Evolutionary conservation across 2,329 filamentous ascomycete genomes (phyloP).

Genomic region (Amphichorda felina): DNA sequence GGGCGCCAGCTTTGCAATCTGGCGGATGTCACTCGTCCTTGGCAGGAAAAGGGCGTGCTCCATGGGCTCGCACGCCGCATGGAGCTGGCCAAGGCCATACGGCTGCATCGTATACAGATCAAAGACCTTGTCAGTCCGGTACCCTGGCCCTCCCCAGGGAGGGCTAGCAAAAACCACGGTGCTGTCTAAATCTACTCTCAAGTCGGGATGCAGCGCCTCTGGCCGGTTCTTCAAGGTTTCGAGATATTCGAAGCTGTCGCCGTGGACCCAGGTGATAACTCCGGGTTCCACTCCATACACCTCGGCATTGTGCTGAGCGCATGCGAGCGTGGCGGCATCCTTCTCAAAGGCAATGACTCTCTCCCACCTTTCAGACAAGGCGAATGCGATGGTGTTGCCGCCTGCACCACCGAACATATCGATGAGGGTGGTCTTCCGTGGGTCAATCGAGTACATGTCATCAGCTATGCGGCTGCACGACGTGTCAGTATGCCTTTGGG

Average conservation of each 20-base stretch:
- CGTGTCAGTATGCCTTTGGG: slow-evolving; percentile 8
- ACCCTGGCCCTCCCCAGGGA: slow-evolving; percentile 48
- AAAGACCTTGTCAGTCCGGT: slow-evolving; percentile 56
- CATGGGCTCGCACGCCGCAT: slow-evolving; percentile 46
- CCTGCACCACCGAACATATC: slow-evolving; percentile 89
- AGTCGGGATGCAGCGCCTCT: slow-evolving; percentile 20
- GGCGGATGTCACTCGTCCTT: slow-evolving; percentile 69
- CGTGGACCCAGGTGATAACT: slow-evolving; percentile 73
- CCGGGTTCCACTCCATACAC: slow-evolving; percentile 67
- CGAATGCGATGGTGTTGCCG: slow-evolving; percentile 92
- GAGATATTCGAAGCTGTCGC: slow-evolving; percentile 73
- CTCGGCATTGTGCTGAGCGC: slow-evolving; percentile 83
- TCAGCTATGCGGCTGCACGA: slow-evolving; percentile 55
- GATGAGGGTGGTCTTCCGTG: slow-evolving; percentile 53
- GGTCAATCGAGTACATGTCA: slow-evolving; percentile 48
- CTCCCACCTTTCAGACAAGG: slow-evolving; percentile 65
- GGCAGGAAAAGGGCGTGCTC: slow-evolving; percentile 71
- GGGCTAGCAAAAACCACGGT: slow-evolving; percentile 45
- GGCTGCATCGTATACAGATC: slow-evolving; percentile 80
- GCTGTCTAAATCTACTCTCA: slow-evolving; percentile 26
- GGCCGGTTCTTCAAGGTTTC: slow-evolving; percentile 25
- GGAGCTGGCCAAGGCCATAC: slow-evolving; percentile 57
- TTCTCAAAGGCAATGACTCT: slow-evolving; percentile 83
- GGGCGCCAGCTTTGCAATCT: slow-evolving; percentile 52
- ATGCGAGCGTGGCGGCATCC: slow-evolving; percentile 67